Evolutionary conservation across 495 filamentous ascomycete species (phyloP), one percentile per base, ranked within the genome.

Genomic region (Xylaria nigripes): DNA sequence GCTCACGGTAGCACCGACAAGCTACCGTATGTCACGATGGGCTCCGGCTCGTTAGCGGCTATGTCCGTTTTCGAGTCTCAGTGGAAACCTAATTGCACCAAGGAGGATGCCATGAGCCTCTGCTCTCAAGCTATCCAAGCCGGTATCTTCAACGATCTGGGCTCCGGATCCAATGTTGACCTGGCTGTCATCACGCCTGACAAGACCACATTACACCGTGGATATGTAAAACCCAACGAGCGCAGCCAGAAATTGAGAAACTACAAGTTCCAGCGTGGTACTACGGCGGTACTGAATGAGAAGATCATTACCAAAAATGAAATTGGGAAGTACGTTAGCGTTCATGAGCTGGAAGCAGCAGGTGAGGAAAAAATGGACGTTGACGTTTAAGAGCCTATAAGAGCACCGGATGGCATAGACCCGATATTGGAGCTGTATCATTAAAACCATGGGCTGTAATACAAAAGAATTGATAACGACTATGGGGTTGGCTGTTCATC

Each of bases 21-120:
- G 76, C 83, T 99, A 27, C 94, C 94, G 16, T 99, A 99, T 70
- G 94, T 99, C 61, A 99, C 94, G 27, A 97, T 99, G 94, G 94
- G 94, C 41, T 93, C 87, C 13, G 94, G 94, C 29, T 93, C 87
- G 32, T 76, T 99, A 51, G 94, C 94, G 12, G 94, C 94, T 51
- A 99, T 99, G 94, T 87, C 89, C 0, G 86, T 99, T 34, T 99
- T 99, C 61, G 94, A 99, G 78, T 91, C 91, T 50, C 85, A 82
- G 70, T 99, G 94, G 94, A 88, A 89, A 80, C 75, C 82, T 19
- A 72, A 84, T 50, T 64, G 96, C 72, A 86, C 82, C 51, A 78
- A 81, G 60, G 86, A 94, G 29, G 88, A 85, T 41, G 94, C 94
- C 12, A 79, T 97, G 51, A 79, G 82, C 60, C 77, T 97, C 56